phyloP scores from a whole-genome alignment of 2,329 filamentous ascomycete species.

The Neofusicoccum sp. region DNA sequence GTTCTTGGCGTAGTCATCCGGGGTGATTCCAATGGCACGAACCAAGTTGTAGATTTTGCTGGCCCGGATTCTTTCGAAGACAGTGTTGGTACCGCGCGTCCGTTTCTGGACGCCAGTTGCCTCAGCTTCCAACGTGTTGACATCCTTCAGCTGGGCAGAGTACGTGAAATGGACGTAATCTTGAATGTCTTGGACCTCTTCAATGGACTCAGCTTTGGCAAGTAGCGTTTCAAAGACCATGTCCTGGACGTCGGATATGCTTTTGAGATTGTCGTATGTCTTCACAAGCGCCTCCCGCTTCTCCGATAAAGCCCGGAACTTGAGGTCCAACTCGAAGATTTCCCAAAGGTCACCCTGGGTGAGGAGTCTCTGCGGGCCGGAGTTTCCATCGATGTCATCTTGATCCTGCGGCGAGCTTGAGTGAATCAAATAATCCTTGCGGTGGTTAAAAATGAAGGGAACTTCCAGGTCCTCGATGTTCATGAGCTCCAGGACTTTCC shows the following conservation, averaged over 20 bases:
- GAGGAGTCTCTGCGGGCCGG: slow-evolving; percentile 80
- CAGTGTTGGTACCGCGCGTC: slow-evolving; percentile 75
- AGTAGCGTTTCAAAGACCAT: slow-evolving; percentile 78
- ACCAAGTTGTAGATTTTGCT: slow-evolving; percentile 80
- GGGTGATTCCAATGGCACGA: slow-evolving; percentile 82
- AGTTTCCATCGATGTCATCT: slow-evolving; percentile 67
- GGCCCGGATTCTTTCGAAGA: slow-evolving; percentile 81
- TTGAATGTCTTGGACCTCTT: slow-evolving; percentile 93
- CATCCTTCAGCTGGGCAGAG: slow-evolving; percentile 75
- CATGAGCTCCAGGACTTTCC: slow-evolving; percentile 92
- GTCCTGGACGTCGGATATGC: slow-evolving; percentile 60
- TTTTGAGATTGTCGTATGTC: slow-evolving; percentile 71
- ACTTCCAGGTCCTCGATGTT: slow-evolving; percentile 93
- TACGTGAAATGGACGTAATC: slow-evolving; percentile 97
- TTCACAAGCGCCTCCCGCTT: slow-evolving; percentile 84
- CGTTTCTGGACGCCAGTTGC: slow-evolving; percentile 67
- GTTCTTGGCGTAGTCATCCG: slow-evolving; percentile 86
- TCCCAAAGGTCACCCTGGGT: slow-evolving; percentile 94
- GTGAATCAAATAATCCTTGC: slow-evolving; percentile 96
- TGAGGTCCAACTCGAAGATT: slow-evolving; percentile 90
- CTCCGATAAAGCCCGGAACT: slow-evolving; percentile 88
- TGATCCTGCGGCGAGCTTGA: slow-evolving; percentile 64
- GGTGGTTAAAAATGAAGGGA: slow-evolving; percentile 96
- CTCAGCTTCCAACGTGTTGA: slow-evolving; percentile 62
- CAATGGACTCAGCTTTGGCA: slow-evolving; percentile 76